Evolutionary conservation across 83 land plant species (phyloP), one percentile per base, ranked within the genome.

Genomic region (Isoetes engelmannii): DNA sequence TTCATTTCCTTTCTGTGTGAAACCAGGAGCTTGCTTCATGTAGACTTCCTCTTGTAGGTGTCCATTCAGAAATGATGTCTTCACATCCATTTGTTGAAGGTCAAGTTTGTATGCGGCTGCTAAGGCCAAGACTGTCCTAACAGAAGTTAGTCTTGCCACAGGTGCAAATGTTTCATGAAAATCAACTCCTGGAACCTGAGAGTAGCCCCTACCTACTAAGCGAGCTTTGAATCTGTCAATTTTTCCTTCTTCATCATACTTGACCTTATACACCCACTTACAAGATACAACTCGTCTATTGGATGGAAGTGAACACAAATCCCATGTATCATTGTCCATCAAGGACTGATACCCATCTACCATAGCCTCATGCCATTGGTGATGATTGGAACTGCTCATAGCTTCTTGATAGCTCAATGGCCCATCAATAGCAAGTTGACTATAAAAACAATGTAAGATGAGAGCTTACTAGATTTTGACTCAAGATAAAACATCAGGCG

Each of bases 91-190:
- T 5, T 67, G 69, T 17, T 47, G 69, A 4, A 67, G 12, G 45
- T 67, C 69, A 5, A 67, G 4, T 41, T 48, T 5, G n/a, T 5
- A 48, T 46, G 12, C 5, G 5, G 65, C 65, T 13, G 5, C 60
- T 19, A 48, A 12, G 19, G 17, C 69, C 49, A 45, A 12, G 19
- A 67, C 21, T 28, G 48, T 46, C 5, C 65, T n/a, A 6, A 67
- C 4, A 4, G 55, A 12, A 5, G 55, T 28, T 47, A 47, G 60
- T 17, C 54, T 17, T 4, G 48, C 47, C 9, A 15, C 45, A 4
- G 69, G 66, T 12, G 69, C 12, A 44, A 67, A 67, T 4, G 69
- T 67, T 47, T 67, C 69, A 15, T 67, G 60, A 15, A 67, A 67
- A 17, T 67, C 69, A 48, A 67, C n/a, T 5, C 69, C 69, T 4